phyloP scores from a whole-genome alignment of 225 moss, liverwort and hornwort species.

The Climacium dendroides region DNA sequence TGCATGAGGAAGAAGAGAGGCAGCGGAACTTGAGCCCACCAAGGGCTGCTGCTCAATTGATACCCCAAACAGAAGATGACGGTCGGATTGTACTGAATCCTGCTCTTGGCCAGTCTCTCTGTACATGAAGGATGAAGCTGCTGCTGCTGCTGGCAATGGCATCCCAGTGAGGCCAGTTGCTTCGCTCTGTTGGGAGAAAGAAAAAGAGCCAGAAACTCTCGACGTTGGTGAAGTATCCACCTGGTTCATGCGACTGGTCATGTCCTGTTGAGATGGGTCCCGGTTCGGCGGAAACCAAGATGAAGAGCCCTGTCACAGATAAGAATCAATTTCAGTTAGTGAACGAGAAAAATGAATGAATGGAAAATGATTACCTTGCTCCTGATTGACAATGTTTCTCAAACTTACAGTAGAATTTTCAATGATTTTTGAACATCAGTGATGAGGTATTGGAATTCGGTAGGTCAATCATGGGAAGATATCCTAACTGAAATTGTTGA shows the following conservation, averaged over 20 bases:
- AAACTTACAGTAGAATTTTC: background rate
- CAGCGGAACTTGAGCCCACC: constrained; percentile 20
- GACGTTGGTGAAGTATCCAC: constrained; percentile 38
- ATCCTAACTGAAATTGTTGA: background rate
- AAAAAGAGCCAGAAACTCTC: constrained; percentile 23
- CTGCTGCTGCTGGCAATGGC: constrained; percentile 12
- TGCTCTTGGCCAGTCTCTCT: constrained; percentile 64
- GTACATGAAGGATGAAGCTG: constrained; percentile 38
- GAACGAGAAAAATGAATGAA: background rate
- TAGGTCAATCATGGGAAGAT: background rate
- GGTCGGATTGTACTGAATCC: constrained; percentile 72
- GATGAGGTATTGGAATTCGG: background rate
- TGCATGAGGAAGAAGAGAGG: constrained; percentile 19
- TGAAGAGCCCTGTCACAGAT: constrained; percentile 20
- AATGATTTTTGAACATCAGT: background rate
- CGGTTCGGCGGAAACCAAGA: constrained; percentile 22
- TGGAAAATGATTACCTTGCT: background rate
- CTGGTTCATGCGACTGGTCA: constrained; percentile 10
- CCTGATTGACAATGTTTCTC: background rate
- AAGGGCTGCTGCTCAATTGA: constrained; percentile 60
- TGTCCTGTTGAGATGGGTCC: constrained; percentile 11
- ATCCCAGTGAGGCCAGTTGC: constrained; percentile 36
- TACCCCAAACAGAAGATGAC: constrained; percentile 80
- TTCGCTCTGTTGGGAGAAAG: constrained; percentile 21
- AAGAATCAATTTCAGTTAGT: background rate